These are phyloP conservation scores for Chimonanthus praecox DNA, from an alignment of 164 flowering plant genomes.

Conservation along the genomic window DNA sequence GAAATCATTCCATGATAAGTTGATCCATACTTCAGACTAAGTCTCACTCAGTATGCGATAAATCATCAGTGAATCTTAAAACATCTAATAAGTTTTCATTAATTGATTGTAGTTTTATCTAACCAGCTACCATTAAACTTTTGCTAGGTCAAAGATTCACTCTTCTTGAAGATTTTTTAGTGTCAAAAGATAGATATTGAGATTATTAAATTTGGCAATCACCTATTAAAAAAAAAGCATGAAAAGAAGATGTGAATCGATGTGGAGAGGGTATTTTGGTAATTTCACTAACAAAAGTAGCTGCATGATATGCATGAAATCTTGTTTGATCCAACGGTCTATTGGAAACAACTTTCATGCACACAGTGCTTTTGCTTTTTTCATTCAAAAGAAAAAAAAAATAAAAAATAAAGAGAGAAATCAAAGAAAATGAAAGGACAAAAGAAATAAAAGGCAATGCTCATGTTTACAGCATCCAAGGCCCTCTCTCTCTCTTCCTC, in stretches of 20 bases:
- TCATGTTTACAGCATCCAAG: constrained; percentile 13
- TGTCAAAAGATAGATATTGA: too few species aligned
- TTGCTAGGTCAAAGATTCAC: too few species aligned
- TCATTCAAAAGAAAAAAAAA: constrained; percentile 31
- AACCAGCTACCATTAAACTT: too few species aligned
- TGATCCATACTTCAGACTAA: too few species aligned
- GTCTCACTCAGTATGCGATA: too few species aligned
- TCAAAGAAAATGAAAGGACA: constrained; percentile 10
- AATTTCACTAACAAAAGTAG: background rate
- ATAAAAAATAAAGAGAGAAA: constrained; percentile 6
- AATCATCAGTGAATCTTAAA: too few species aligned
- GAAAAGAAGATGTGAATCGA: background rate
- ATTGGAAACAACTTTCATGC: constrained; percentile 2
- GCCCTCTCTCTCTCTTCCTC: constrained; percentile 11
- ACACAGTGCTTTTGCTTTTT: constrained; percentile 30
- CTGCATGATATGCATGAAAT: background rate
- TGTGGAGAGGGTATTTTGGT: background rate
- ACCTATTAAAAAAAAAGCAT: too few species aligned
- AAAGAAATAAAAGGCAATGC: constrained; percentile 4
- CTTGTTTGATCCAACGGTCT: constrained; percentile 8
- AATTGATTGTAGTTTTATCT: too few species aligned
- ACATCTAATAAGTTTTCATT: too few species aligned
- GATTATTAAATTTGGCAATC: too few species aligned
- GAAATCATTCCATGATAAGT: too few species aligned
- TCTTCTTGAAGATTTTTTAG: too few species aligned